Evolutionary conservation across 768 basidiomycete genomes (phyloP).

Genomic region (Trametes maxima): DNA sequence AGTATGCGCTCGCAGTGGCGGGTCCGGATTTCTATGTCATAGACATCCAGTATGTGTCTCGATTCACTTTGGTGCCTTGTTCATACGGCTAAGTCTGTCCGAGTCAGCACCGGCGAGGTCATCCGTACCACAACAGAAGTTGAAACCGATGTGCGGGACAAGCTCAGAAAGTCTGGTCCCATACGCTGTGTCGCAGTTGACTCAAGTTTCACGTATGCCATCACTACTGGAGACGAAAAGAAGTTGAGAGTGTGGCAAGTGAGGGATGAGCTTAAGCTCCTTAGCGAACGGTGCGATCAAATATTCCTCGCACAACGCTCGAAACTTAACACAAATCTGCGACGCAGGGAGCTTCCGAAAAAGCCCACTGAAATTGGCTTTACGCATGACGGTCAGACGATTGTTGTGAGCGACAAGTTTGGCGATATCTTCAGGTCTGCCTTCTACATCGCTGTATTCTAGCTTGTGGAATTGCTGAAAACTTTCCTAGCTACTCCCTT

Average conservation of each 20-base stretch:
- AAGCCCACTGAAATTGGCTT: slow-evolving; percentile 73
- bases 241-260: slow-evolving; percentile 73
- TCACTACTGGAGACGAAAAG: slow-evolving; percentile 81
- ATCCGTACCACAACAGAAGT: slow-evolving; percentile 46
- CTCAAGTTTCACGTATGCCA: slow-evolving; percentile 47
- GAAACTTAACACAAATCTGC: neutral
- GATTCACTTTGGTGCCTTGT: neutral
- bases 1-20: slow-evolving; percentile 29
- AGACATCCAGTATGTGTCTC: slow-evolving; percentile 49
- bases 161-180: slow-evolving; percentile 51
- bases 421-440: slow-evolving; percentile 85
- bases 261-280: slow-evolving; percentile 47
- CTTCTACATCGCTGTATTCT: neutral
- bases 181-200: slow-evolving; percentile 63
- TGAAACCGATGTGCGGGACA: slow-evolving; percentile 34
- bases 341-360: slow-evolving; percentile 76
- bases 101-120: slow-evolving; percentile 53
- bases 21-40: slow-evolving; percentile 68
- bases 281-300: slow-evolving; percentile 60
- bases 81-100: slow-evolving; percentile 18
- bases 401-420: slow-evolving; percentile 91
- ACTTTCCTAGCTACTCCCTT: slow-evolving; percentile 58
- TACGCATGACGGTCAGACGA: slow-evolving; percentile 58
- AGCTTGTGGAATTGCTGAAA: slow-evolving; percentile 1
- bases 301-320: neutral